Base-by-base conservation (phyloP, 2,329 filamentous ascomycete species). In the Mariannaea elegans region DNA sequence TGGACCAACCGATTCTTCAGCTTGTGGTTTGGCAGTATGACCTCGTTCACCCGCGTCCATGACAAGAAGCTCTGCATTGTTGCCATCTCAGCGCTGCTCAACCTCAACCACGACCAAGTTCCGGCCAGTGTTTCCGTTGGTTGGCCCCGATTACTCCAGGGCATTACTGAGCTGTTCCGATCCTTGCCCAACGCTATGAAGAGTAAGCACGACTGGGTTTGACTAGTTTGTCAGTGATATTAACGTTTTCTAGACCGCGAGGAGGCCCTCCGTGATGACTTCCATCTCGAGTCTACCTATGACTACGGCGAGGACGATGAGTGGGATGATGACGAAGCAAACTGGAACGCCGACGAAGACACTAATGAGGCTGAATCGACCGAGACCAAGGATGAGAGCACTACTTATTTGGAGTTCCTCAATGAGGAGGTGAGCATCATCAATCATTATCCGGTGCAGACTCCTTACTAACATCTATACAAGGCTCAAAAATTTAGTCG, bases 1-100 rank as follows among this genome's bases (percentile, higher is more conserved):
- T 97, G 94, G 94, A 98, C 95, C 7, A 98, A 98, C 80, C 96
- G 96, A 74, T 99, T 99, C 81, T 99, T 99, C 82, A 97, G 92
- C 78, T 81, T 96, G 59, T 99, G 95, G 95, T 99, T 99, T 77
- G 92, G 92, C 39, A 96, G 90, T 79, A 99, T 99, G 80, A 91
- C 97, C 63, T 90, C 87, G 71, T 98, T 99, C 80, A 91, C 88
- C 51, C 87, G 95, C 39, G 95, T 99, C 2, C 95, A 99, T 75
- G 95, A 99, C 82, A 99, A 99, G 86, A 99, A 97, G 83, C 84
- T 99, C 23, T 97, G 93, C 63, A 97, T 99, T 70, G 92, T 94
- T 16, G 94, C 94, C 45, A 98, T 99, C 69, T 90, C 92, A 59
- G 86, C 93, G 6, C 86, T 99, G 10, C 86, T 99, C 50, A 91